These are phyloP conservation scores for Aspergillus thermomutatus DNA, from an alignment of 2,329 filamentous ascomycete species.

Conservation along the genomic window DNA sequence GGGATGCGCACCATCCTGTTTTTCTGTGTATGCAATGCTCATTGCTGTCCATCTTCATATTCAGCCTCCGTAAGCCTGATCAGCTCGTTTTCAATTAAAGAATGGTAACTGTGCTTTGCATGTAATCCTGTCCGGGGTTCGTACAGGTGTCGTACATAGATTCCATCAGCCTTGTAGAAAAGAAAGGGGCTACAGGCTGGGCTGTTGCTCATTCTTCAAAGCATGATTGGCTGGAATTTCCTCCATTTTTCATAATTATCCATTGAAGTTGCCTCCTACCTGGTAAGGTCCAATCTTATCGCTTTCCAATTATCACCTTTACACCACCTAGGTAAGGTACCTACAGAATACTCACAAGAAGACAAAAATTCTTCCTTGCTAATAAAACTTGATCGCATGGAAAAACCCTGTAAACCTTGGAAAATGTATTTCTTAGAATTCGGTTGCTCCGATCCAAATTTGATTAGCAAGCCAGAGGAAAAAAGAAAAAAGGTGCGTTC, in stretches of 20 bases:
- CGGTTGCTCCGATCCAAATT: constrained; percentile 4
- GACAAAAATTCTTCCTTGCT: neutral
- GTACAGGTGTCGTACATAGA: neutral
- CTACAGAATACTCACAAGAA: too few relatives aligned
- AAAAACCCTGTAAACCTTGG: neutral
- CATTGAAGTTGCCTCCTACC: neutral
- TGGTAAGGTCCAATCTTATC: too few relatives aligned
- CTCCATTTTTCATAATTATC: neutral
- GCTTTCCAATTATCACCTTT: neutral
- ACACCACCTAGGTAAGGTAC: too few relatives aligned
- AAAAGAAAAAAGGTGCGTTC: neutral
- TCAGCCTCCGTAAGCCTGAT: neutral
- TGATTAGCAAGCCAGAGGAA: neutral
- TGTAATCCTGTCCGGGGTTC: neutral
- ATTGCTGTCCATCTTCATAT: neutral
- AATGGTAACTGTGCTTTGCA: neutral
- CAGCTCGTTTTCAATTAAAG: neutral
- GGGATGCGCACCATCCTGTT: neutral
- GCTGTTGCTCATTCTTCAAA: neutral
- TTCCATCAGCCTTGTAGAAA: neutral
- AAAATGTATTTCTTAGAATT: neutral
- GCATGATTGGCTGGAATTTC: neutral
- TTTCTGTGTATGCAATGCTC: neutral
- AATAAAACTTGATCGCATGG: neutral
- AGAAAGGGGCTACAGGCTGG: neutral